phyloP scores from a whole-genome alignment of 1,139 yeast species.

The Candida sojae region DNA sequence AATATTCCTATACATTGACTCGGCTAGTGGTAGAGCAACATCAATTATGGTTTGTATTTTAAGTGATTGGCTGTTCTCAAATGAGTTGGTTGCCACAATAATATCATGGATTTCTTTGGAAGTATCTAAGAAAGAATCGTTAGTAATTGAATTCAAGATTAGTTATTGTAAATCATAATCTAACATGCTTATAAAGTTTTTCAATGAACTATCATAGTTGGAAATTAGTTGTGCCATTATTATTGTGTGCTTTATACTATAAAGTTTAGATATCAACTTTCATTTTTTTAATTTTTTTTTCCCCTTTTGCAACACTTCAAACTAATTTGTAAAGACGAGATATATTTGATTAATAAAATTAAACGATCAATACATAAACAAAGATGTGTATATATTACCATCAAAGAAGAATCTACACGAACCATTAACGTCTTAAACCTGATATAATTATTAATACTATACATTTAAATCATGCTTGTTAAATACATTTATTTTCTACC shows the following conservation, averaged over 20 bases:
- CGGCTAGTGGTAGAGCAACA: slow-evolving; percentile 11
- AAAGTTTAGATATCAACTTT: background rate
- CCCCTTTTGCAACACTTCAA: slow-evolving; percentile 7
- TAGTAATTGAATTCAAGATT: background rate
- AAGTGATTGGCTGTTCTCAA: slow-evolving; percentile 5
- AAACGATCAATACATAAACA: background rate
- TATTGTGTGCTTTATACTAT: background rate
- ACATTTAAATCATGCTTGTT: slow-evolving; percentile 17
- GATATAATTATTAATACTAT: slow-evolving; percentile 12
- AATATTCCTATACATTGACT: slow-evolving; percentile 10
- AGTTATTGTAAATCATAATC: too few relatives aligned
- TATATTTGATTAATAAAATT: too few relatives aligned
- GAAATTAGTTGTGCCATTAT: slow-evolving; percentile 12
- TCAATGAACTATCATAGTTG: slow-evolving; percentile 9
- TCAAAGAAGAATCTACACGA: slow-evolving; percentile 5
- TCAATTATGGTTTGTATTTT: slow-evolving; percentile 11
- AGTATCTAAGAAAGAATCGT: slow-evolving; percentile 6
- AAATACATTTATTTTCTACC: slow-evolving; percentile 35
- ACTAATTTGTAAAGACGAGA: background rate
- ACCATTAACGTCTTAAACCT: slow-evolving; percentile 4
- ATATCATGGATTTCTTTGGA: slow-evolving; percentile 11
- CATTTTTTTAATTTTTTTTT: background rate
- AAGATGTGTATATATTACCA: slow-evolving; percentile 3
- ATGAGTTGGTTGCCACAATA: slow-evolving; percentile 1
- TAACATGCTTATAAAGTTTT: slow-evolving; percentile 12